Base-by-base conservation (phyloP, 2,329 filamentous ascomycete genomes). In the Lomentospora prolificans region DNA sequence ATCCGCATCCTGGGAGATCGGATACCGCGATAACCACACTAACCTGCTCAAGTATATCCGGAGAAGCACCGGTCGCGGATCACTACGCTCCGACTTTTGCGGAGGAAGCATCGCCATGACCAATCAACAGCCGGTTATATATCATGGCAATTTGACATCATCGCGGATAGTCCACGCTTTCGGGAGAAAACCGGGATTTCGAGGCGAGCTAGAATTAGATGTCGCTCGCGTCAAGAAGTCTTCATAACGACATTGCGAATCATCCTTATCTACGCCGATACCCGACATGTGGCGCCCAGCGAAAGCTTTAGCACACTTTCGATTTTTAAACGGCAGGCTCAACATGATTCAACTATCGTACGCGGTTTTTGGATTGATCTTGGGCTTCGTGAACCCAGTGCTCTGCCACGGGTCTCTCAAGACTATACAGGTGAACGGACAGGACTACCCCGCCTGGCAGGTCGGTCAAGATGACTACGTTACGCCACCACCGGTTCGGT, bases 361-460 rank as follows among this genome's bases (percentile, higher is more conserved):
- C 12, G 44, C 22, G 6, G 44, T 19, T n/a, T 10, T 22, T 5
- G 4, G 7, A 5, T 19, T 48, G 2, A 10, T 25, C 44, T 19
- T 48, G 10, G 22, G 17, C 10, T 48, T 48, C 10, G 44, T 12
- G n/a, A 25, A 19, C 22, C 33, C 8, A 17, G 51, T 41, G 4
- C 5, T n/a, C 22, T 36, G 19, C 24, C 51, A 53, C 22, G 51
- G 51, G 3, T 53, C 30, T 28, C 33, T 53, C 9, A 41, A 53
- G 30, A 53, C 31, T n/a, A 53, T 53, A 19, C 19, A 41, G 27
- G 51, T 28, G 10, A 53, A 30, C 24, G 51, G 51, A 9, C 17
- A 53, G 24, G 36, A 44, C 33, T 53, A 53, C 33, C 33, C 44
- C 10, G 51, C 51, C 6, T 53, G 51, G 51, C 51, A 53, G 19